Evolutionary conservation across 176 grass and related monocot genomes (phyloP), one percentile per base, ranked within the genome.

Genomic region (bread wheat (Triticum aestivum)): DNA sequence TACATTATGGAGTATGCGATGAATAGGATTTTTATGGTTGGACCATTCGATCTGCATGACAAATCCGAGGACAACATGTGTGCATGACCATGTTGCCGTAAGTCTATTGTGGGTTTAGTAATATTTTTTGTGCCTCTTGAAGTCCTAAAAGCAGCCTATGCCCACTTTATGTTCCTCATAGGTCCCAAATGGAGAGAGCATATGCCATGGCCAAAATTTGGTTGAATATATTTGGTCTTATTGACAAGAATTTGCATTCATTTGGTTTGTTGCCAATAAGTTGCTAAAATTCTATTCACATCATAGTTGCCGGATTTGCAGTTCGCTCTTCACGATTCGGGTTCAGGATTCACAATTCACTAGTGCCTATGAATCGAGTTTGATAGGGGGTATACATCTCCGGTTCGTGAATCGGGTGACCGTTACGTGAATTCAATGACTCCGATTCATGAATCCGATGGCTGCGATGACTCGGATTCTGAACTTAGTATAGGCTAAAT

Each of bases 211-310:
- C 17, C 41, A 67, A 35, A 49, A 12, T 68, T 33, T 68, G 39
- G 26, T 42, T 21, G 29, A 82, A 44, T 44, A 68, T 81, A 23
- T 82, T 68, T 69, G 42, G 79, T 34, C 3, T 4, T 34, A 10
- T 51, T 37, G 18, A 54, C 4, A n/a, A 82, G 11, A 63, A 54
- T 37, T 69, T 49, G 11, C 52, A 29, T 82, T n/a, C 11, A 9
- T 69, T 67, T 69, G 80, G 29, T 82, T 52, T 54, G 20, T 51
- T 69, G 44, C 65, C 71, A 75, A 84, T 45, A 74, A 20, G 17
- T 56, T 79, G 35, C 8, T 41, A 79, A 38, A 59, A 64, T 63
- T 42, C 14, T 65, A 37, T 65, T 65, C 11, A 79, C 77, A 79
- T 39, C 49, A 52, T 17, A 52, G 15, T 52, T 52, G 49, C 49